Evolutionary conservation across 495 filamentous ascomycete genomes (phyloP), one percentile per base, ranked within the genome.

Genomic region (Penicillium samsonianum): DNA sequence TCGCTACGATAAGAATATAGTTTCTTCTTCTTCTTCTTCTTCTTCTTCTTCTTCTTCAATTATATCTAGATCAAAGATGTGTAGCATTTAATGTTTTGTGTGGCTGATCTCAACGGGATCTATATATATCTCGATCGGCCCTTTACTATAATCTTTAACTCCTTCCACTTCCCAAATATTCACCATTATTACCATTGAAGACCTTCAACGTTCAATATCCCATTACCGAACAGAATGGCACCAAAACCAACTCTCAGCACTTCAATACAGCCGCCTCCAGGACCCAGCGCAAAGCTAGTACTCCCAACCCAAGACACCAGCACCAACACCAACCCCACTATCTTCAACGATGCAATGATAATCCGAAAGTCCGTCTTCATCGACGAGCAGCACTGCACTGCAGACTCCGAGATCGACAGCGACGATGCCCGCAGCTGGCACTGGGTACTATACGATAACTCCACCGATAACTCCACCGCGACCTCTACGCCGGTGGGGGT

Each of bases 341-440:
- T 76, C 60, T 94, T 96, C 77, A 69, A 78, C 51, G 89, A 92
- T 63, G 90, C 90, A 59, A 89, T 96, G 84, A 64, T 73, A 23
- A 83, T 98, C 48, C 88, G 93, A 50, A 78, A 86, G 55, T 67
- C 73, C 31, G 92, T 97, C 61, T 97, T 90, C 70, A 83, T 92
- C 14, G 55, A 79, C 20, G 92, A 96, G 70, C 92, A 96, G 62
- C 61, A 76, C 11, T 82, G 89, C 26, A 80, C 87, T 0, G 68
- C 83, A 0, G 81, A 83, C 3, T 80, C 81, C 63, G 93, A 98
- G 64, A 77, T 89, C 63, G 93, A 98, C 74, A 71, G 71, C 3
- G 90, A 96, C 69, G 93, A 98, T 69, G 19, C 73, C 2, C 81
- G 90, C 8, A 85, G 82, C 58, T 91, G 84, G 76, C 92, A 96